phyloP scores from a whole-genome alignment of 2,329 filamentous ascomycete species.

The Colletotrichum magnum region DNA sequence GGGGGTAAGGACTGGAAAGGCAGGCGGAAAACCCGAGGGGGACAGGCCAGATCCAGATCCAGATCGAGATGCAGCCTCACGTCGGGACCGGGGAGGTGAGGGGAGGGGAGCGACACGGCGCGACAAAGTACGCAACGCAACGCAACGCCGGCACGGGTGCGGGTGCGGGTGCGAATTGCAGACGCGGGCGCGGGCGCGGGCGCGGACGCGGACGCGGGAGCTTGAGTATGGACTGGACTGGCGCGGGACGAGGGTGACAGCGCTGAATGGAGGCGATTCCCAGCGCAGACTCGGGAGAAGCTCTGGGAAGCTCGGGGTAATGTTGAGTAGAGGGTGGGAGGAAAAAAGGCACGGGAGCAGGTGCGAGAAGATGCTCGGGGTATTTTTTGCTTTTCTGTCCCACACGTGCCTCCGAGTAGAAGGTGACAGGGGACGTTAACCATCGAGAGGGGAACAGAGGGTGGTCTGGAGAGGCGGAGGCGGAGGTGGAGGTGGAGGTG shows the following conservation, averaged over 20 bases:
- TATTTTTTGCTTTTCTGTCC: constrained; percentile 39
- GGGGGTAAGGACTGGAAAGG: too few relatives aligned
- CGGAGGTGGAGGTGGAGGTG: constrained; percentile 17
- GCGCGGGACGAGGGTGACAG: constrained; percentile 39
- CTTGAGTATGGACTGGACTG: background rate
- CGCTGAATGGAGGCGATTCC: constrained; percentile 31
- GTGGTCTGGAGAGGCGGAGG: constrained; percentile 28
- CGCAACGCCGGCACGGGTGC: too few relatives aligned
- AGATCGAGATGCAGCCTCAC: too few relatives aligned
- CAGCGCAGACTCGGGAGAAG: constrained; percentile 35
- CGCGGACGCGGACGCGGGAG: too few relatives aligned
- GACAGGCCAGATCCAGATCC: too few relatives aligned
- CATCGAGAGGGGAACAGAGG: constrained; percentile 14
- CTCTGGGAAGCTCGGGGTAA: constrained; percentile 57
- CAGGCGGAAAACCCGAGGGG: too few relatives aligned
- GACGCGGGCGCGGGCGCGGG: too few relatives aligned
- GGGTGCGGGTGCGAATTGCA: too few relatives aligned
- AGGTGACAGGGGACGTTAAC: constrained; percentile 15
- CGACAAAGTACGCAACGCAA: too few relatives aligned
- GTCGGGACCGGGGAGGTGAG: too few relatives aligned
- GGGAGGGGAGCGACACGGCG: too few relatives aligned
- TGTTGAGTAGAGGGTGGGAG: constrained; percentile 58
- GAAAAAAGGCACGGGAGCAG: constrained; percentile 27
- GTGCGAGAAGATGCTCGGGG: constrained; percentile 40
- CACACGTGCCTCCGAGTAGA: constrained; percentile 28